Evolutionary conservation across 805 yeast genomes (phyloP).

Genomic region (Lipomyces orientalis): DNA sequence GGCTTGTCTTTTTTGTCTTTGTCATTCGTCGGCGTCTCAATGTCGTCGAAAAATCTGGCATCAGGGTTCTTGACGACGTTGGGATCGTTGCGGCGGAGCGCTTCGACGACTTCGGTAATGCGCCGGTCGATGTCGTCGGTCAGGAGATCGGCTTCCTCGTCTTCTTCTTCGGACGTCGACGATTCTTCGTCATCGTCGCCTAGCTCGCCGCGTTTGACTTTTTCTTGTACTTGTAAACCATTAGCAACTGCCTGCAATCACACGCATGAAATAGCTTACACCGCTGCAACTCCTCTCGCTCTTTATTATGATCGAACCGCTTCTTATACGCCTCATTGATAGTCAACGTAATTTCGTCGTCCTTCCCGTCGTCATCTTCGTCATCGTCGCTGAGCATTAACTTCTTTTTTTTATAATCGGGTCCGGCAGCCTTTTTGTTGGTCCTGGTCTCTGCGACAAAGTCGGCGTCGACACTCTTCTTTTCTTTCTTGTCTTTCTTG

Average conservation of each 20-base stretch:
- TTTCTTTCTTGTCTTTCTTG: neutral
- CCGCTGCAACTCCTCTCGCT: slow-evolving; percentile 43
- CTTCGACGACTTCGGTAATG: slow-evolving; percentile 69
- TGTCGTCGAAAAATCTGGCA: slow-evolving; percentile 74
- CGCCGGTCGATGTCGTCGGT: slow-evolving; percentile 87
- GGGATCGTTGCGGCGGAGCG: slow-evolving; percentile 70
- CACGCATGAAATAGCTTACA: slow-evolving; percentile 20
- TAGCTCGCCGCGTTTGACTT: slow-evolving; percentile 43
- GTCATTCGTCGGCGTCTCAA: slow-evolving; percentile 46
- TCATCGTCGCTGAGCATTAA: slow-evolving; percentile 18
- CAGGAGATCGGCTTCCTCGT: slow-evolving; percentile 84
- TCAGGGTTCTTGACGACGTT: slow-evolving; percentile 67
- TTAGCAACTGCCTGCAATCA: neutral
- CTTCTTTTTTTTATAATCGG: neutral
- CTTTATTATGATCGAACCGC: slow-evolving; percentile 44
- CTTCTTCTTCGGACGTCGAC: slow-evolving; percentile 70
- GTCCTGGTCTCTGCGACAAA: neutral
- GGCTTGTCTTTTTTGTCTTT: slow-evolving; percentile 67
- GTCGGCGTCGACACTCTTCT: neutral
- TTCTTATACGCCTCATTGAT: slow-evolving; percentile 42
- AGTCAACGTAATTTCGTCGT: slow-evolving; percentile 28
- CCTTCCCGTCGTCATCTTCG: slow-evolving; percentile 38
- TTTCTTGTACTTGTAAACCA: slow-evolving; percentile 35
- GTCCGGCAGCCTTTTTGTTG: neutral
- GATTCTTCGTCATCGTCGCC: slow-evolving; percentile 47